Evolutionary conservation across 257 asterid species (phyloP), one percentile per base, ranked within the genome.

Genomic region (Salvia hispanica): DNA sequence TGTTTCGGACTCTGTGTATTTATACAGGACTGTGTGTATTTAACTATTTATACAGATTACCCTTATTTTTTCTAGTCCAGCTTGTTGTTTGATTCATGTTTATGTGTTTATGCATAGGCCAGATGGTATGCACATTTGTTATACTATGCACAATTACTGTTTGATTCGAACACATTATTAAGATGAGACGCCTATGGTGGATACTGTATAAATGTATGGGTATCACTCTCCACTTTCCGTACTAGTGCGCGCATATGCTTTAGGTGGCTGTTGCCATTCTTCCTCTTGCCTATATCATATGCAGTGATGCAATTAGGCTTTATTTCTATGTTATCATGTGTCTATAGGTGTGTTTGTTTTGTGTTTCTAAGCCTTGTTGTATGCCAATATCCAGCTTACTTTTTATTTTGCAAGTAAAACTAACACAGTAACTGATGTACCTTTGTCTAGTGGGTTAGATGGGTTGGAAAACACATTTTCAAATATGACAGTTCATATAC

Each of bases 251-350:
- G 4, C 34, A 9, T 9, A 54, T 55, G 79, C 55, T 18, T 1
- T 59, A 28, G 45, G 43, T 43, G 70, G 58, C 13, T 52, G 48
- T 50, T 56, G 46, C 59, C 7, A 8, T 8, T 5, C 54, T 47
- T 2, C 61, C 59, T 14, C 54, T 60, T 33, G 12, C 52, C 63
- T 43, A n/a, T 33, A 12, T 53, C 51, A 31, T 43, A 50, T 34
- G 55, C 70, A 40, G 33, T 68, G 60, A 25, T 64, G 70, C 50
- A 58, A 63, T 21, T 44, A 64, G 37, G 69, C 59, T 58, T 51
- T 34, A 50, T 31, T 18, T 47, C 10, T 42, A n/a, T 37, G 42
- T 33, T 11, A 3, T 33, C 12, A 2, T 12, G 21, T 62, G 54
- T 6, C 43, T 45, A 1, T 18, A 18, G 21, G 16, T 21, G 25